Percentiles rank a stretch among this genome's conserved stretches.
Evolutionary conservation across 1,284 basidiomycete species (phyloP).

Genomic region (Leccinum fallax): DNA sequence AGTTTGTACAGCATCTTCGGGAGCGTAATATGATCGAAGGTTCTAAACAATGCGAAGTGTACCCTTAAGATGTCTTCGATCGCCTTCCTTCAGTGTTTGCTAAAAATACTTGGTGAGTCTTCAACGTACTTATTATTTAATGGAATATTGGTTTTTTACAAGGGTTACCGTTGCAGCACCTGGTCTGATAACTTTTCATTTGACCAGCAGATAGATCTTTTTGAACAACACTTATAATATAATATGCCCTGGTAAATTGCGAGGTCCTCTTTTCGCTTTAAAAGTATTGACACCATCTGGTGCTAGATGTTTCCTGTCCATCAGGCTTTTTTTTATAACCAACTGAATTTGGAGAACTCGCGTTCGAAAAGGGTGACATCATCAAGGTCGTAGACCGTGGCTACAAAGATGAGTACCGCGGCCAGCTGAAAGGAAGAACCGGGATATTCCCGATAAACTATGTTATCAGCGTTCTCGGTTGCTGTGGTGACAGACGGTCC

Average conservation of each 20-base stretch:
- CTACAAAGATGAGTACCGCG: conserved; percentile 99
- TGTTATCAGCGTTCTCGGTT: conserved; percentile 74
- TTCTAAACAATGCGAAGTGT: conserved; percentile 7
- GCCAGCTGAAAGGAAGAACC: conserved; percentile 88
- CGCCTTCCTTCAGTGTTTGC: not conserved
- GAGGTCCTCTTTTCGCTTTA: not conserved
- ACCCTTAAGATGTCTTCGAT: not conserved
- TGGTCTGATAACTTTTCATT: not conserved
- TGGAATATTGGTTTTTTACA: conserved; percentile 1
- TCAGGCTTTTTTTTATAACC: conserved; percentile 69
- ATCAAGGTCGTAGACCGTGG: conserved; percentile 98
- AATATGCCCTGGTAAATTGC: conserved; percentile 7
- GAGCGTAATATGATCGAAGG: too few species aligned
- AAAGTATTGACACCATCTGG: not conserved
- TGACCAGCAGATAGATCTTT: not conserved
- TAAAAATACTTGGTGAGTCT: conserved; percentile 9
- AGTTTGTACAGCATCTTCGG: too few species aligned
- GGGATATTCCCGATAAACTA: conserved; percentile 99
- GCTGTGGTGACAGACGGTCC: conserved; percentile 61
- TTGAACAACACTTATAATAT: not conserved
- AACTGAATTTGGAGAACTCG: conserved; percentile 88
- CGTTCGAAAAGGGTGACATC: conserved; percentile 94
- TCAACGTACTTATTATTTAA: not conserved
- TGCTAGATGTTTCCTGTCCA: conserved; percentile 1
- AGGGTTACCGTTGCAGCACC: not conserved